phyloP scores from a whole-genome alignment of 768 basidiomycete genomes.

The Boletus edulis region DNA sequence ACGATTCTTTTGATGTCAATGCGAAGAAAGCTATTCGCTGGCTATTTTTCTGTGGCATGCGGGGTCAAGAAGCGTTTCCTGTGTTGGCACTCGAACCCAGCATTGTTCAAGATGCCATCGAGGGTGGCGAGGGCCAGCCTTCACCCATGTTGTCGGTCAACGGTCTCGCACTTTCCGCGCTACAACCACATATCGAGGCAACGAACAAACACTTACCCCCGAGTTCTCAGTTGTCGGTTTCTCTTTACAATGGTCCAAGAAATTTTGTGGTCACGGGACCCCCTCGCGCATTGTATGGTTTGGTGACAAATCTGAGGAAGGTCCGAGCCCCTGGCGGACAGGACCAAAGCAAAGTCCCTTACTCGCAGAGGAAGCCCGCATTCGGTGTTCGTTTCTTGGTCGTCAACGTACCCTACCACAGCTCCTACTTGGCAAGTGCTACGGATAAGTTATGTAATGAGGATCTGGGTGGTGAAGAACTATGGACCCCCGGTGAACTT shows the following conservation, averaged over 20 bases:
- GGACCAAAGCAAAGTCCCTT: conserved; percentile 93
- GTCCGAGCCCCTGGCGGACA: conserved; percentile 81
- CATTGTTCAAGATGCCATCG: conserved; percentile 83
- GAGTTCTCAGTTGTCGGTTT: conserved; percentile 79
- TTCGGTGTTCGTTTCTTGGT: conserved; percentile 93
- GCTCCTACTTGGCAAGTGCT: conserved; percentile 71
- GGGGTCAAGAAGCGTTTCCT: conserved; percentile 94
- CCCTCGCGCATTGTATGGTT: conserved; percentile 86
- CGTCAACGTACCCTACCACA: conserved; percentile 97
- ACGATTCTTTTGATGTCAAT: conserved; percentile 73
- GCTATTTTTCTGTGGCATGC: conserved; percentile 91
- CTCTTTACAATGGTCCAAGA: conserved; percentile 90
- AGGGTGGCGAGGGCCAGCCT: conserved; percentile 91
- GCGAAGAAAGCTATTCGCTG: conserved; percentile 82
- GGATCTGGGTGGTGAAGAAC: conserved; percentile 73
- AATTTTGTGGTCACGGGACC: conserved; percentile 94
- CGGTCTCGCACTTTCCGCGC: conserved; percentile 71
- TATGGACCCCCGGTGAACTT: conserved; percentile 70
- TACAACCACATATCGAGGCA: conserved; percentile 78
- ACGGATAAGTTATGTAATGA: conserved; percentile 74
- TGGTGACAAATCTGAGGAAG: conserved; percentile 88
- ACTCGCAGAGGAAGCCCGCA: conserved; percentile 91
- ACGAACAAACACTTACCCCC: conserved; percentile 83
- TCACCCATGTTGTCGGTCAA: conserved; percentile 92
- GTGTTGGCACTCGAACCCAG: conserved; percentile 84